phyloP scores from a whole-genome alignment of 2,329 filamentous ascomycete species.

The Pezicula neosporulosa region DNA sequence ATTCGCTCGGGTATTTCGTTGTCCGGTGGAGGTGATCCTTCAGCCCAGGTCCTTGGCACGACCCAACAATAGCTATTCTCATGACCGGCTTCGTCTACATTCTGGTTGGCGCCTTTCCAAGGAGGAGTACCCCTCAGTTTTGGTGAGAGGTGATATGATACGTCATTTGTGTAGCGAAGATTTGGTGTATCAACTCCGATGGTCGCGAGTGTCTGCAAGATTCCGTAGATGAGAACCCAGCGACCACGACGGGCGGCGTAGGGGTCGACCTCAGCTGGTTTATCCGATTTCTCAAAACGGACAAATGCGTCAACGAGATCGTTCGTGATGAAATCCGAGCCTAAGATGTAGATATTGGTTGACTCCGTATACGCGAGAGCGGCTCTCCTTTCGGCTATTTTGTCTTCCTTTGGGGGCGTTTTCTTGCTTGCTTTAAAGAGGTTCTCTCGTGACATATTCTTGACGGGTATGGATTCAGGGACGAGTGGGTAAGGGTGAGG shows the following conservation, averaged over 20 bases:
- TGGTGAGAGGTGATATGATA: constrained; percentile 55
- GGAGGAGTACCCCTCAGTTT: constrained; percentile 51
- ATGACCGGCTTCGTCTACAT: constrained; percentile 25
- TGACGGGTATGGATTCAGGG: constrained; percentile 46
- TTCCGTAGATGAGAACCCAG: constrained; percentile 58
- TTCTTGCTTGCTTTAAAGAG: constrained; percentile 12
- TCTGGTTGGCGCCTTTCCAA: constrained; percentile 41
- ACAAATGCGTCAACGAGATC: constrained; percentile 52
- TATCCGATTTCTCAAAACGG: constrained; percentile 53
- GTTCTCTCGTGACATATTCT: constrained; percentile 13
- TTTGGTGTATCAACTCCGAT: constrained; percentile 55
- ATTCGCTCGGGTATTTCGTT: not conserved
- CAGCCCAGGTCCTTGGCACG: constrained; percentile 16
- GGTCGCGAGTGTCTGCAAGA: constrained; percentile 56
- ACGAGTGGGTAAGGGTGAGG: constrained; percentile 65
- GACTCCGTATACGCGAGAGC: constrained; percentile 54
- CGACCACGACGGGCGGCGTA: constrained; percentile 53
- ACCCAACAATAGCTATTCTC: constrained; percentile 28
- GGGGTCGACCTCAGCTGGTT: constrained; percentile 47
- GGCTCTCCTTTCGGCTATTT: constrained; percentile 19
- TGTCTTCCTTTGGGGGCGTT: constrained; percentile 14
- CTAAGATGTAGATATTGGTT: constrained; percentile 55
- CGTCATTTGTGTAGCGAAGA: constrained; percentile 47
- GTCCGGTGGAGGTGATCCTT: constrained; percentile 9
- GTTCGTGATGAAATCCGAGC: constrained; percentile 49